Conservation (phyloP, 176 grass and related monocot species). For the Bonia amplexicaulis region DNA sequence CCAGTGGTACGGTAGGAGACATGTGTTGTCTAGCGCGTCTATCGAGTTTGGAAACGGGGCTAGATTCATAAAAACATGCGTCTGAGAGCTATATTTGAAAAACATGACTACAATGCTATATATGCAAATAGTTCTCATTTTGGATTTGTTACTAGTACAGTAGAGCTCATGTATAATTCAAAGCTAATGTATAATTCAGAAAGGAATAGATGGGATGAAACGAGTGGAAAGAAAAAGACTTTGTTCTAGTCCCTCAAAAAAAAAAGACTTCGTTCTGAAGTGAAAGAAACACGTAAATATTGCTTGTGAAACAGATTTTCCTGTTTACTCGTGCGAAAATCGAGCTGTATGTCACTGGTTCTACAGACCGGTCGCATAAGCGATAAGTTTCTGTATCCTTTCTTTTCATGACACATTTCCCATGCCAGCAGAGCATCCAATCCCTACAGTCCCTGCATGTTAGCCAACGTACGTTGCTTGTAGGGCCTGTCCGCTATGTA, state of each 20-base stretch:
- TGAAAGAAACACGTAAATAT: neutral
- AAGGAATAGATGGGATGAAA: no score
- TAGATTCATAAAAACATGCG: no score
- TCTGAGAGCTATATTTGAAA: no score
- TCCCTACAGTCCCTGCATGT: neutral
- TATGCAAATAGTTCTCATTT: neutral
- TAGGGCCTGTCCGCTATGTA: neutral
- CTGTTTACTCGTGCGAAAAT: neutral
- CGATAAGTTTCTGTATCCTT: neutral
- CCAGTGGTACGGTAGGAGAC: no score
- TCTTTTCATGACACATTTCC: neutral
- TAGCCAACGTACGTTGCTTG: neutral
- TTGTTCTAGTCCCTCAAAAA: no score
- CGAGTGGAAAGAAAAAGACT: no score
- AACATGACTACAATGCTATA: no score
- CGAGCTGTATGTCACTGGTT: neutral
- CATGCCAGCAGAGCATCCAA: neutral
- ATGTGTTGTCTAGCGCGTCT: no score
- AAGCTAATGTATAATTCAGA: neutral
- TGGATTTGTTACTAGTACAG: neutral
- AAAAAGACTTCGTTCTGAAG: no score
- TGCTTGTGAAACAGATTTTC: neutral
- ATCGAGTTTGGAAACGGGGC: no score
- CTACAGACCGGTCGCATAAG: neutral
- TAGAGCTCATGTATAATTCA: neutral